phyloP scores from a whole-genome alignment of 352 stramenopile species.

The Phytophthora fragariaefolia region DNA sequence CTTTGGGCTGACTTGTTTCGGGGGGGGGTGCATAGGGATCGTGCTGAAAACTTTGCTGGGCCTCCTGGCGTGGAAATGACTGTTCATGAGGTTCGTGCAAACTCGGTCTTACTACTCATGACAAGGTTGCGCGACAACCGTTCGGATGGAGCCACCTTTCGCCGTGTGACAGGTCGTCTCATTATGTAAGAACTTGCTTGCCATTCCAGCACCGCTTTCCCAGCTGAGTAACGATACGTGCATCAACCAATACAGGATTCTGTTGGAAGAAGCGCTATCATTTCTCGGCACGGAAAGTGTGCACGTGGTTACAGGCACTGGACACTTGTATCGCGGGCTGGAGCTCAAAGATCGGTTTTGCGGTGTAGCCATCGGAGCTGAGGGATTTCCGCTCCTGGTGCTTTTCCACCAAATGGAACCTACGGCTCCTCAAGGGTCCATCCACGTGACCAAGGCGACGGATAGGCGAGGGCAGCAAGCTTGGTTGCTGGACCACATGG shows the following conservation, averaged over 20 bases:
- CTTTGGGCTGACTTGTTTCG: not conserved
- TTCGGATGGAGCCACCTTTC: slow-evolving; percentile 39
- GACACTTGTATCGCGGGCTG: slow-evolving; percentile 41
- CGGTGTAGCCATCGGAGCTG: slow-evolving; percentile 47
- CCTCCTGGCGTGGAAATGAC: slow-evolving; percentile 38
- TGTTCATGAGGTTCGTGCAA: slow-evolving; percentile 53
- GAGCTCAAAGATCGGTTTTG: slow-evolving; percentile 37
- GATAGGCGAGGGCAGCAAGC: slow-evolving; percentile 13
- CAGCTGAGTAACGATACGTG: not conserved
- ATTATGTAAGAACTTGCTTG: slow-evolving; percentile 47
- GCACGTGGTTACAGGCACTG: slow-evolving; percentile 41
- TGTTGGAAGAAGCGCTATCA: slow-evolving; percentile 63
- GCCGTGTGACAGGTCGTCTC: slow-evolving; percentile 45
- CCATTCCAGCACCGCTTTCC: not conserved
- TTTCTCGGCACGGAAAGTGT: slow-evolving; percentile 39
- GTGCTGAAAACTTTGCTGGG: slow-evolving; percentile 41
- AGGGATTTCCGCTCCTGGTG: slow-evolving; percentile 54
- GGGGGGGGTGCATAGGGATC: slow-evolving; percentile 26
- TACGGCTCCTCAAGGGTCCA: slow-evolving; percentile 39
- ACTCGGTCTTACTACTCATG: slow-evolving; percentile 51
- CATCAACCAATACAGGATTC: slow-evolving; percentile 36
- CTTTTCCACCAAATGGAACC: slow-evolving; percentile 64
- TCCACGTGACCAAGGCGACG: slow-evolving; percentile 25
- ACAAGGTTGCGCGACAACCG: slow-evolving; percentile 53
- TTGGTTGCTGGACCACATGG: slow-evolving; percentile 39